A percentile compares a stretch with the other conserved stretches of the same genome.
These are phyloP conservation scores for Aspergillus quadrilineatus DNA, from an alignment of 2,329 filamentous ascomycete species.

Conservation along the genomic window DNA sequence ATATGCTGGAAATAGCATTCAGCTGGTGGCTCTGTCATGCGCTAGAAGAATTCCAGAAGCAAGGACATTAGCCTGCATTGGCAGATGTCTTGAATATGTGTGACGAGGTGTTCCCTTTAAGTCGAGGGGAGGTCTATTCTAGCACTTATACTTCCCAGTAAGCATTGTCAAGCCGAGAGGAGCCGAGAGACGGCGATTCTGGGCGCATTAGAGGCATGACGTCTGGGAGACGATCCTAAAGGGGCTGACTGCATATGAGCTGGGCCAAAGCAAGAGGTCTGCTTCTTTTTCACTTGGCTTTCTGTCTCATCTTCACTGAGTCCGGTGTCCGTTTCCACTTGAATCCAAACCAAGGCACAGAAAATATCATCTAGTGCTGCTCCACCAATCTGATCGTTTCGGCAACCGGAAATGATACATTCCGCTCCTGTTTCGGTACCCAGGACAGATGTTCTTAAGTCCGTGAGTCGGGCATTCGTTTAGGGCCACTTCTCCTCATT, in stretches of 20 bases:
- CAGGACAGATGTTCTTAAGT: neutral
- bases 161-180: neutral
- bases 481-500: neutral
- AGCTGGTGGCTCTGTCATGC: neutral
- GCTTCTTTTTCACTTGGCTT: neutral
- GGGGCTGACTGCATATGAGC: neutral
- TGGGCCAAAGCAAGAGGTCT: neutral
- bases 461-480: neutral
- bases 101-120: neutral
- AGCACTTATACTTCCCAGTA: neutral
- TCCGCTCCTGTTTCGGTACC: too few species aligned
- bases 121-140: neutral
- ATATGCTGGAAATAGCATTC: neutral
- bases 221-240: neutral
- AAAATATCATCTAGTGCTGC: neutral
- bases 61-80: neutral
- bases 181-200: neutral
- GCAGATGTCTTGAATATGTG: neutral
- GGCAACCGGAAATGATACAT: neutral
- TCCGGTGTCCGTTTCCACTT: neutral
- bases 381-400: neutral
- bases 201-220: neutral
- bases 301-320: neutral
- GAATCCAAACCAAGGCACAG: neutral
- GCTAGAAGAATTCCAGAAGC: constrained; percentile 4